Evolutionary conservation across 2,329 filamentous ascomycete genomes (phyloP).

Genomic region (Plenodomus tracheiphilus): DNA sequence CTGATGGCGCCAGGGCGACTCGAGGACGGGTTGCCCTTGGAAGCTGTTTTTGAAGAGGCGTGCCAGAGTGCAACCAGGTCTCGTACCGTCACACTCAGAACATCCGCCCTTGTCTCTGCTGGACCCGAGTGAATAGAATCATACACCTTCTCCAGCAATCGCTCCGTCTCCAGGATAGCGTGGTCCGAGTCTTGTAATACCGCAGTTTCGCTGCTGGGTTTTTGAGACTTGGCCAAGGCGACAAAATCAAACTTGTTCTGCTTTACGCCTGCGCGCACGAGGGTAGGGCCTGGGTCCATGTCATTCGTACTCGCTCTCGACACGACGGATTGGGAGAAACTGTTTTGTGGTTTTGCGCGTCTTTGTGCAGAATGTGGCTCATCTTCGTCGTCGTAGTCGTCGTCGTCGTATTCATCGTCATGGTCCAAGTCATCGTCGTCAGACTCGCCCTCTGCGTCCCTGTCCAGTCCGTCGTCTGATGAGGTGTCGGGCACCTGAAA

Average conservation of each 20-base stretch:
- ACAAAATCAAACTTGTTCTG: slow-evolving; percentile 66
- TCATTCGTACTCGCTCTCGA: slow-evolving; percentile 45
- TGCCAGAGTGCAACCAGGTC: slow-evolving; percentile 51
- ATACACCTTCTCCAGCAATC: slow-evolving; percentile 57
- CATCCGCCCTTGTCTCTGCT: slow-evolving; percentile 31
- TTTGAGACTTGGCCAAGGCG: slow-evolving; percentile 72
- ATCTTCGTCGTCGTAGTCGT: slow-evolving; percentile 40
- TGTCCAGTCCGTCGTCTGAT: slow-evolving; percentile 10
- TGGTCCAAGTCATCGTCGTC: slow-evolving; percentile 30
- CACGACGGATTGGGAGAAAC: slow-evolving; percentile 34
- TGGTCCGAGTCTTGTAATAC: slow-evolving; percentile 69
- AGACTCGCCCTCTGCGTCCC: slow-evolving; percentile 45
- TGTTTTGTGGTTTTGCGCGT: slow-evolving; percentile 23
- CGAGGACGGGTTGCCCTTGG: slow-evolving; percentile 17
- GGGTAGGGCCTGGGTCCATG: slow-evolving; percentile 18
- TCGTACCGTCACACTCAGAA: slow-evolving; percentile 32
- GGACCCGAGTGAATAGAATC: slow-evolving; percentile 37
- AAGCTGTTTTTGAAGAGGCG: slow-evolving; percentile 49
- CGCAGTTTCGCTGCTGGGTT: slow-evolving; percentile 59
- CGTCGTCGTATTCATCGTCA: slow-evolving; percentile 30
- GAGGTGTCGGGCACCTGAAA: slow-evolving; percentile 45
- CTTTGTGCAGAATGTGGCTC: slow-evolving; percentile 50
- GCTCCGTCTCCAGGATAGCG: slow-evolving; percentile 76
- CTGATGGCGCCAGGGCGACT: slow-evolving; percentile 54
- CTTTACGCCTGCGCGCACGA: slow-evolving; percentile 35